Evolutionary conservation across 192 early-diverging fungal genomes (phyloP).

Genomic region (Backusella sp.): DNA sequence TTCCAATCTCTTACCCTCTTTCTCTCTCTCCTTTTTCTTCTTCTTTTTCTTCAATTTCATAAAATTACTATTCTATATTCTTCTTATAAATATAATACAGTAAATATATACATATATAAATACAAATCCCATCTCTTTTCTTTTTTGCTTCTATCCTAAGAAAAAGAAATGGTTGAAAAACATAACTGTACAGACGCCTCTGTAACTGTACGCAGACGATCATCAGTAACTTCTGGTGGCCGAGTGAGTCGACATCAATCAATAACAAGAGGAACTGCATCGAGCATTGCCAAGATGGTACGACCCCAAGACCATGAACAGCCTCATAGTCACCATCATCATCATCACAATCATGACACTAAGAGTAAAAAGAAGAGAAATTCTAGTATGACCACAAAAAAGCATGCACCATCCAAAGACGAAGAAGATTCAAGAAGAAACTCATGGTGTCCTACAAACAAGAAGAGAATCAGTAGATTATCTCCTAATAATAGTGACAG

Average conservation of each 20-base stretch:
- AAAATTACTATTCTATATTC: background rate
- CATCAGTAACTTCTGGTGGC: background rate
- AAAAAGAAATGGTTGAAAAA: background rate
- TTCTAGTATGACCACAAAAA: background rate
- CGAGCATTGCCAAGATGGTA: slow-evolving; percentile 8
- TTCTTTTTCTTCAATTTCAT: background rate
- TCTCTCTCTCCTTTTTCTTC: background rate
- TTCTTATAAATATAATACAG: background rate
- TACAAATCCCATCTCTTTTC: background rate
- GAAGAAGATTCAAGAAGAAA: background rate
- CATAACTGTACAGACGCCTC: background rate
- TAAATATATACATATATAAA: background rate
- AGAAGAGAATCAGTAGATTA: background rate
- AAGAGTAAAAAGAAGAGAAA: background rate
- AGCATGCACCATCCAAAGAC: background rate
- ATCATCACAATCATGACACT: background rate
- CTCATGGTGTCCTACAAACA: background rate
- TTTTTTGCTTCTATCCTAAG: background rate
- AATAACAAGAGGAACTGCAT: slow-evolving; percentile 8
- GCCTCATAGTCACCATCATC: background rate
- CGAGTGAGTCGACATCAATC: background rate
- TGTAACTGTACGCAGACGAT: background rate
- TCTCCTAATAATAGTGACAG: background rate
- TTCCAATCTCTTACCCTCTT: background rate
- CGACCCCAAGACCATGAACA: background rate